phyloP scores from a whole-genome alignment of 345 rosid species.

The Cardamine resedifolia region DNA sequence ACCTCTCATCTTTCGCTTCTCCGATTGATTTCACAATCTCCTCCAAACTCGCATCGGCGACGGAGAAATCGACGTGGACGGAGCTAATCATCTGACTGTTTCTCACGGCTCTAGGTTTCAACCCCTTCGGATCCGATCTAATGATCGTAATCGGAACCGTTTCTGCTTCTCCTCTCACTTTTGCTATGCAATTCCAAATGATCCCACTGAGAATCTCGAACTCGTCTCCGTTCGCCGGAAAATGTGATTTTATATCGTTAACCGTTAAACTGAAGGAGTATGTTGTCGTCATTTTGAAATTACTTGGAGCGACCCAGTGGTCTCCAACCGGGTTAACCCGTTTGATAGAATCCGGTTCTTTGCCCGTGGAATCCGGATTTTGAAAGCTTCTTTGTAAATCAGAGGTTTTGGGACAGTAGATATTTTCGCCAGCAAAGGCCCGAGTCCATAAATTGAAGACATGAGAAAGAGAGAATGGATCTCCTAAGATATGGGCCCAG shows the following conservation, averaged over 20 bases:
- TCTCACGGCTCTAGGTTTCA: conserved; percentile 22
- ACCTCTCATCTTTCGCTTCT: conserved; percentile 43
- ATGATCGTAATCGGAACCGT: conserved; percentile 45
- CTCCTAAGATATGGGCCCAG: conserved; percentile 74
- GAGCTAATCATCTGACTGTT: conserved; percentile 47
- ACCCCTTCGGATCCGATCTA: conserved; percentile 26
- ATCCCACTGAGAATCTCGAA: conserved; percentile 57
- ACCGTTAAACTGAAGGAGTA: conserved; percentile 47
- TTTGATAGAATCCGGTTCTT: conserved; percentile 48
- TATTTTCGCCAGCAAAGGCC: conserved; percentile 11
- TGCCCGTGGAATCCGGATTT: background rate
- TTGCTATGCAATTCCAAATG: conserved; percentile 62
- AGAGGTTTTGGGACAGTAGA: conserved; percentile 1
- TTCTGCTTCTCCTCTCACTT: conserved; percentile 33
- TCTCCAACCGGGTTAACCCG: conserved; percentile 70
- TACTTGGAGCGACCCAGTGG: conserved; percentile 50
- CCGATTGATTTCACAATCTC: conserved; percentile 32
- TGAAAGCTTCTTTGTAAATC: background rate
- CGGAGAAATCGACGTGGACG: conserved; percentile 38
- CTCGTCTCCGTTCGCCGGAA: conserved; percentile 18
- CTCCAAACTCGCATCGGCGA: conserved; percentile 34
- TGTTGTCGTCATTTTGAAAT: conserved; percentile 51
- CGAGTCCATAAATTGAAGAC: conserved; percentile 44
- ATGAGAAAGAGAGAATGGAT: conserved; percentile 44
- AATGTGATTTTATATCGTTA: conserved; percentile 31